Evolutionary conservation across 2,329 filamentous ascomycete genomes (phyloP).

Genomic region (Hypoxylon sp.): DNA sequence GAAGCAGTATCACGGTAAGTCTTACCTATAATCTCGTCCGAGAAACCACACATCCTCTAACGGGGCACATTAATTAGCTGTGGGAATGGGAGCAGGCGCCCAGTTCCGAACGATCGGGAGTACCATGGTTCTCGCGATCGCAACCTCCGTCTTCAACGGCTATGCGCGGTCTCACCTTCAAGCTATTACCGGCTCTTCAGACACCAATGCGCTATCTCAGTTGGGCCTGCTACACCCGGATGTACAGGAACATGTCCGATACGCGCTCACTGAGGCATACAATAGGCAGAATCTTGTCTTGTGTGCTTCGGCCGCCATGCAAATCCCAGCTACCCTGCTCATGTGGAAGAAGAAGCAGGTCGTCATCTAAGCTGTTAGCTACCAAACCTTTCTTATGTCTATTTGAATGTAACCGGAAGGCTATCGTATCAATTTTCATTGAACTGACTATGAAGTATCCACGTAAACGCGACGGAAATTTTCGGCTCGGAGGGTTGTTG

Average conservation of each 20-base stretch:
- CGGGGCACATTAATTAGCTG: background rate
- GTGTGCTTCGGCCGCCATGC: slow-evolving; percentile 38
- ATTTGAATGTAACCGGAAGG: background rate
- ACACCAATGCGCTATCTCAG: background rate
- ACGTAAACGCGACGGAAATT: background rate
- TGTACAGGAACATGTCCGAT: background rate
- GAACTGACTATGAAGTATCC: background rate
- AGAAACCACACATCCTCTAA: background rate
- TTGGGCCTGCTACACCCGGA: background rate
- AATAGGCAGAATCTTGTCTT: slow-evolving; percentile 44
- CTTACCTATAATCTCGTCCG: background rate
- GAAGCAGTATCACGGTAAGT: background rate
- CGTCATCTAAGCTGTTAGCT: no score
- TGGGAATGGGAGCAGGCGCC: slow-evolving; percentile 4
- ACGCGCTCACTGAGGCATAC: slow-evolving; percentile 32
- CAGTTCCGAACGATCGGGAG: slow-evolving; percentile 6
- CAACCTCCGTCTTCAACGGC: slow-evolving; percentile 11
- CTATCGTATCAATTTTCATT: background rate
- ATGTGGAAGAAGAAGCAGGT: slow-evolving; percentile 45
- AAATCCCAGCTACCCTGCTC: slow-evolving; percentile 39
- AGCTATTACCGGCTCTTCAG: background rate
- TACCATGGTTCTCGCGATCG: slow-evolving; percentile 1
- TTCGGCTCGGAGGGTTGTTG: background rate
- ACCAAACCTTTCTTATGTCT: no score
- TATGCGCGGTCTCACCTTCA: background rate